Evolutionary conservation across 345 rosid genomes (phyloP).

Genomic region (Alliaria petiolata): DNA sequence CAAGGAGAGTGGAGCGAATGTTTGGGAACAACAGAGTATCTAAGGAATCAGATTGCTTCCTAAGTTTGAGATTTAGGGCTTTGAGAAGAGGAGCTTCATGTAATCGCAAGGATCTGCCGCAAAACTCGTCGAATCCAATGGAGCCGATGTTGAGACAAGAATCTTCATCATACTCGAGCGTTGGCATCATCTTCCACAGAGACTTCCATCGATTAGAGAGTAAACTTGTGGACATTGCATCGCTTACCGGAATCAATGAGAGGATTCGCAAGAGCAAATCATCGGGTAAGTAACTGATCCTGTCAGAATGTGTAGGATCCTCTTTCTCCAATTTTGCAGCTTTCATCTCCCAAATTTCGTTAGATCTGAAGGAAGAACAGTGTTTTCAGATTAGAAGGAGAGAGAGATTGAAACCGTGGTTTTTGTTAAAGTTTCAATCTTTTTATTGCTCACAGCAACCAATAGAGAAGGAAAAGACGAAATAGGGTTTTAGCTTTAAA

Average conservation of each 20-base stretch:
- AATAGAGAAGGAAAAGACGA: too few relatives aligned
- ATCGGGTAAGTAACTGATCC: conserved; percentile 8
- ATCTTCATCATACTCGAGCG: background rate
- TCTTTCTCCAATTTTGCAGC: background rate
- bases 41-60: too few relatives aligned
- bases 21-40: background rate
- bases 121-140: background rate
- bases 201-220: conserved; percentile 16
- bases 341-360: background rate
- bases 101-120: background rate
- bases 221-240: conserved; percentile 9
- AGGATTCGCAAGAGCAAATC: conserved; percentile 14
- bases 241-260: background rate
- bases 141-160: background rate
- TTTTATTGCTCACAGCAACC: too few relatives aligned
- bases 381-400: background rate
- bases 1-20: background rate
- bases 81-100: background rate
- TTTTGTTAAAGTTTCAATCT: too few relatives aligned
- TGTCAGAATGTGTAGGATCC: background rate
- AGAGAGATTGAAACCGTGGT: background rate
- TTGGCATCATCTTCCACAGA: conserved; percentile 9
- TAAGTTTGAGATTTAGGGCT: background rate
- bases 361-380: background rate
- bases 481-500: too few relatives aligned